phyloP scores from a whole-genome alignment of 495 filamentous ascomycete species.

The Achaetomiella virescens region DNA sequence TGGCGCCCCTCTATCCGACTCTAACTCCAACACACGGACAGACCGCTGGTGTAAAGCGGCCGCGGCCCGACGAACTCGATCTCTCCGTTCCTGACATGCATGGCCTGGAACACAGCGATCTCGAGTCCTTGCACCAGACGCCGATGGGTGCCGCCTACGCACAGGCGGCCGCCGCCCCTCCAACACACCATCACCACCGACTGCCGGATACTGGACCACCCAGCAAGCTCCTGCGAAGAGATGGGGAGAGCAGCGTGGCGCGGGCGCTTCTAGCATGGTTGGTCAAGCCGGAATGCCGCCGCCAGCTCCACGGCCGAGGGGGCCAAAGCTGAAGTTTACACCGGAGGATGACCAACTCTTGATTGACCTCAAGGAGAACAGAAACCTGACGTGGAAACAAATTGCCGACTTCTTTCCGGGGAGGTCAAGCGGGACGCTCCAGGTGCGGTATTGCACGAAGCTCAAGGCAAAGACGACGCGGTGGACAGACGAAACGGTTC shows the following conservation, averaged over 20 bases:
- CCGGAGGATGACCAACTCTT: conserved; percentile 79
- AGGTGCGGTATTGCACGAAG: conserved; percentile 92
- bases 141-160: conserved; percentile 40
- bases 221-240: conserved; percentile 49
- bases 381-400: conserved; percentile 90
- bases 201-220: conserved; percentile 60
- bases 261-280: conserved; percentile 63
- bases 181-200: conserved; percentile 67
- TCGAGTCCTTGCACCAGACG: conserved; percentile 45
- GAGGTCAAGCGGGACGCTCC: conserved; percentile 76
- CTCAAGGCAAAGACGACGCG: conserved; percentile 85
- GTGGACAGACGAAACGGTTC: conserved; percentile 88
- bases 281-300: conserved; percentile 77
- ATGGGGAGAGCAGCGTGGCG: conserved; percentile 41
- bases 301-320: conserved; percentile 67
- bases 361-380: conserved; percentile 85
- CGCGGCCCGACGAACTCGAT: conserved; percentile 44
- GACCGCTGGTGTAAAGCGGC: conserved; percentile 40
- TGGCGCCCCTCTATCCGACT: conserved; percentile 41
- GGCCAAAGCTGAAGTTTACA: conserved; percentile 85
- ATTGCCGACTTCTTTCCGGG: conserved; percentile 93
- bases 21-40: conserved; percentile 38
- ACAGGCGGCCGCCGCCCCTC: conserved; percentile 32
- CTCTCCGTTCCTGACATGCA: conserved; percentile 46
- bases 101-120: conserved; percentile 41